These are phyloP conservation scores for Flaveria bidentis DNA, from an alignment of 129 eudicot species.

Conservation along the genomic window DNA sequence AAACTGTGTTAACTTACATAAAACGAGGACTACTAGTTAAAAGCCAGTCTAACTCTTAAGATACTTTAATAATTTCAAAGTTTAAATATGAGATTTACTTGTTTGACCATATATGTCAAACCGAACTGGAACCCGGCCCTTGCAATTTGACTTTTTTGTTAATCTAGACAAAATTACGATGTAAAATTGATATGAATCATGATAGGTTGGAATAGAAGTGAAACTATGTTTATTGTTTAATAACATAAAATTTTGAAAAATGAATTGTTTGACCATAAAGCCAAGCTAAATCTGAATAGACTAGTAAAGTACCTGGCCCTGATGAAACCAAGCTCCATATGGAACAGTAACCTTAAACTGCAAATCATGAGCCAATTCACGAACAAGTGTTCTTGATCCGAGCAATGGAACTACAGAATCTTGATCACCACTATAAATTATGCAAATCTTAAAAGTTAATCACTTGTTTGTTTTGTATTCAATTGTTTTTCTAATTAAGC, in stretches of 20 bases:
- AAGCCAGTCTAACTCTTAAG: not conserved
- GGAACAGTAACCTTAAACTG: constrained; percentile 78
- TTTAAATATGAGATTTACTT: not conserved
- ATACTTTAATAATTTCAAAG: not conserved
- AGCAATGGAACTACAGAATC: constrained; percentile 95
- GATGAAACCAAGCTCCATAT: constrained; percentile 90
- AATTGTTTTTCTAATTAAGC: not conserved
- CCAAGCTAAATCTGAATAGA: constrained; percentile 14
- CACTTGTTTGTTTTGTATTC: not conserved
- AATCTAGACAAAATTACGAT: not conserved
- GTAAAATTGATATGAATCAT: not conserved
- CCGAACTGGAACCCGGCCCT: constrained; percentile 19
- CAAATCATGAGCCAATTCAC: constrained; percentile 81
- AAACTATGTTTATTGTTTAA: not conserved
- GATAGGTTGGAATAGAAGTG: not conserved
- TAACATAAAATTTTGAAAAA: not conserved
- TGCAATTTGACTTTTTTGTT: constrained; percentile 19
- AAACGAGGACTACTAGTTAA: not conserved
- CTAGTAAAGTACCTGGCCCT: constrained; percentile 68
- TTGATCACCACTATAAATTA: constrained; percentile 78
- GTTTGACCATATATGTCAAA: constrained; percentile 4
- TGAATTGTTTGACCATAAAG: constrained; percentile 2
- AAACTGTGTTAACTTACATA: not conserved
- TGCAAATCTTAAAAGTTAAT: not conserved
- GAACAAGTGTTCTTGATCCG: constrained; percentile 86